These are phyloP conservation scores for Exophiala sp. DNA, from an alignment of 2,329 filamentous ascomycete species.

Conservation along the genomic window DNA sequence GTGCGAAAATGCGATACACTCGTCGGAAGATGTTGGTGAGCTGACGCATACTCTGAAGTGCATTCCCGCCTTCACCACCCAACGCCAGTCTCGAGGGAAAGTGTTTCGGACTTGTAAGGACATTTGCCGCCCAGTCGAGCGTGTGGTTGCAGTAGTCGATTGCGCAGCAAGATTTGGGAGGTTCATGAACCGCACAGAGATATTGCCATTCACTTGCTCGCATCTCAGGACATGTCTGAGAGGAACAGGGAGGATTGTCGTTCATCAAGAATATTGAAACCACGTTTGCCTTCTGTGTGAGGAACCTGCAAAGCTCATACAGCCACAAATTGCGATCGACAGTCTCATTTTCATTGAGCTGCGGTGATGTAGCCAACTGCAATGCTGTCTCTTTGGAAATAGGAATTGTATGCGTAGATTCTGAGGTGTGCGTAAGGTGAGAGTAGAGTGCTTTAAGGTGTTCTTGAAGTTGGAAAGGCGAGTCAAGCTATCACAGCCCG, in stretches of 20 bases:
- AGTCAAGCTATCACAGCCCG: slow-evolving; percentile 68
- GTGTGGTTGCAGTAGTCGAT: slow-evolving; percentile 99
- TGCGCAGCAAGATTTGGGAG: slow-evolving; percentile 93
- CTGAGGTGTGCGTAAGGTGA: slow-evolving; percentile 64
- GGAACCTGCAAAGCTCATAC: slow-evolving; percentile 94
- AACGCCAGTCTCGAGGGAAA: slow-evolving; percentile 80
- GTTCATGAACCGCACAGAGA: slow-evolving; percentile 93
- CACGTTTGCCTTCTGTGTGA: slow-evolving; percentile 90
- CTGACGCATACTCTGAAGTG: slow-evolving; percentile 55
- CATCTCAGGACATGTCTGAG: slow-evolving; percentile 93
- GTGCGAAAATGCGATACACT: slow-evolving; percentile 93
- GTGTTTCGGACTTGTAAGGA: slow-evolving; percentile 88
- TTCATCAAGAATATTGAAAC: slow-evolving; percentile 91
- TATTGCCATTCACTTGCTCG: slow-evolving; percentile 99
- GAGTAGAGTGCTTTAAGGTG: slow-evolving; percentile 91
- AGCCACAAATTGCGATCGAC: slow-evolving; percentile 90
- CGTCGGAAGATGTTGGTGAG: slow-evolving; percentile 92
- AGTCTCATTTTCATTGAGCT: slow-evolving; percentile 34
- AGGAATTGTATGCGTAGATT: slow-evolving; percentile 57
- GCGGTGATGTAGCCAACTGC: slow-evolving; percentile 74
- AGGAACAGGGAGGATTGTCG: slow-evolving; percentile 83
- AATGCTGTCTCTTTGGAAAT: slow-evolving; percentile 73
- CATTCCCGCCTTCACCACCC: slow-evolving; percentile 42
- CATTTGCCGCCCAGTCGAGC: slow-evolving; percentile 93
- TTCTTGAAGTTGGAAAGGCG: slow-evolving; percentile 94